Base-by-base conservation (phyloP, 345 rosid genomes). In the Mangifera indica region DNA sequence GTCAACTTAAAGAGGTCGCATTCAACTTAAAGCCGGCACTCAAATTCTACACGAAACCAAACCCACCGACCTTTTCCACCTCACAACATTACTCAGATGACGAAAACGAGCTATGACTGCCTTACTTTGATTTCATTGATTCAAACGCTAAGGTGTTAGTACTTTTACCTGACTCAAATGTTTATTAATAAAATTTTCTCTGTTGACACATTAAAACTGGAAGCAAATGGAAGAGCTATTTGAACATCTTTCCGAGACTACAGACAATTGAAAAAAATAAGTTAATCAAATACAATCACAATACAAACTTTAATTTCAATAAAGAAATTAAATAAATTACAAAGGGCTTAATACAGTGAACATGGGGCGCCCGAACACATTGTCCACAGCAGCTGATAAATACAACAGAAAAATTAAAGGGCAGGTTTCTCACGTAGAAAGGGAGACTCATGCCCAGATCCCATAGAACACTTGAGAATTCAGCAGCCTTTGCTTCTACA, bases 241-340 rank as follows among this genome's bases (percentile, higher is more conserved):
- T 5, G 5, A 37, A 37, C 7, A 0, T 37, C 42, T 37, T 37
- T 37, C 42, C 42, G 42, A 37, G 42, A 37, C 42, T 37, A 37
- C 42, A 6, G 1, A 37, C 42, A 37, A 37, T 5, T 5, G 15
- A 60, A 48, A n/a, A 25, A 2, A 49, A 29, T 32, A 18, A 21
- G 20, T 3, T 29, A 29, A 29, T 29, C 32, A 29, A 1, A 3
- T 29, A 29, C 32, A 29, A 29, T 29, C 3, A 29, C 29, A n/a
- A 10, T 34, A 57, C 63, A 15, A 3, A 18, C 53, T 14, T 49
- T 56, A 29, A 60, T 49, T 55, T 40, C 57, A 74, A 74, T 29
- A 22, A 53, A 11, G 5, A 58, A 24, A n/a, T n/a, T n/a, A n/a
- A n/a, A n/a, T n/a, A n/a, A n/a, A n/a, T n/a, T n/a, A n/a, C n/a